A percentile compares a stretch with the other conserved stretches of the same genome.
phyloP scores from a whole-genome alignment of 805 yeast species.

The Torulaspora microellipsoides region DNA sequence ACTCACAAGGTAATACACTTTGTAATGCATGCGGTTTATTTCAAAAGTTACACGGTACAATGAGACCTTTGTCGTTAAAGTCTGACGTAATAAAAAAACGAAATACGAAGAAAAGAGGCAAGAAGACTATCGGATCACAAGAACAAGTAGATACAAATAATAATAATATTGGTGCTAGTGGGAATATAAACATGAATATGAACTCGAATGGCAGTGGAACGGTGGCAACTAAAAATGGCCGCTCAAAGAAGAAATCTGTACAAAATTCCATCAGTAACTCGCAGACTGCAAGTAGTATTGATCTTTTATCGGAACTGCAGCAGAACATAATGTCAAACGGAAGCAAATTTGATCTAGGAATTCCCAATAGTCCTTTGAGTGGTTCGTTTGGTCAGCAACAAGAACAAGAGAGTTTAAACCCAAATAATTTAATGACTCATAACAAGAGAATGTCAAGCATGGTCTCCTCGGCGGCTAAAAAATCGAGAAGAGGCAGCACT shows the following conservation, averaged over 20 bases:
- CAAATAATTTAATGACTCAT: conserved; percentile 19
- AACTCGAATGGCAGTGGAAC: conserved; percentile 1
- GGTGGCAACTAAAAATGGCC: neutral
- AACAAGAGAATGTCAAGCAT: conserved; percentile 13
- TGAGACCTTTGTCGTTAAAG: conserved; percentile 83
- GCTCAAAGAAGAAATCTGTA: neutral
- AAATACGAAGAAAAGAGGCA: conserved; percentile 53
- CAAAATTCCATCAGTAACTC: neutral
- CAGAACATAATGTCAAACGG: conserved; percentile 3
- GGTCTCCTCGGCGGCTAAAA: conserved; percentile 5
- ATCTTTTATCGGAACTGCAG: neutral
- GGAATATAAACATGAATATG: conserved; percentile 3
- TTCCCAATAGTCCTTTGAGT: conserved; percentile 4
- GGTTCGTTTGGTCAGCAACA: conserved; percentile 6
- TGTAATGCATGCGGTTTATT: conserved; percentile 97
- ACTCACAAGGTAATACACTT: conserved; percentile 85
- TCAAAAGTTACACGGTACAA: conserved; percentile 90
- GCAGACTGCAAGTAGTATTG: too few relatives aligned
- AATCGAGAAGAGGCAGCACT: conserved; percentile 31
- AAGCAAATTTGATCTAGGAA: conserved; percentile 9
- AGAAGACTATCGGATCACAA: conserved; percentile 18
- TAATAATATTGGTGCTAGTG: conserved; percentile 1
- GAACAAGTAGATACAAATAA: conserved; percentile 7
- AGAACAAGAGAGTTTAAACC: conserved; percentile 14
- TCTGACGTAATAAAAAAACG: conserved; percentile 92